These are phyloP conservation scores for Helicostylum pulchrum DNA, from an alignment of 192 early-diverging fungal species.

Conservation along the genomic window DNA sequence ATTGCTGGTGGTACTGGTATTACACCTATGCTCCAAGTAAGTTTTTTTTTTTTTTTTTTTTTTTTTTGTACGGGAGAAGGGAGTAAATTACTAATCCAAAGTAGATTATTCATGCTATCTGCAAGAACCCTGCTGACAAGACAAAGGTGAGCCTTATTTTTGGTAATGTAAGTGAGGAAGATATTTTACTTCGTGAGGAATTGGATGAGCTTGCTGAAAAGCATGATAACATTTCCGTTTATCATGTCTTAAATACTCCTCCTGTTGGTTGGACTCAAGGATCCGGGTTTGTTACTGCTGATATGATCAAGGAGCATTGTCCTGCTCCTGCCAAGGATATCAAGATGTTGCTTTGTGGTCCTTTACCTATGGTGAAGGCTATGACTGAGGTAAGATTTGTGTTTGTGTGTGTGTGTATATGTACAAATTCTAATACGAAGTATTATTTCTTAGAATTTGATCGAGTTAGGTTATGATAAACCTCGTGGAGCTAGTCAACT, in stretches of 20 bases:
- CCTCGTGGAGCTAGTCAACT: constrained; percentile 76
- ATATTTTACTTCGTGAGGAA: constrained; percentile 83
- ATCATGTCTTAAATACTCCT: constrained; percentile 83
- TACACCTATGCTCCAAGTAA: constrained; percentile 81
- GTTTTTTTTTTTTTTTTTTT: no score
- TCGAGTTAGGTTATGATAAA: constrained; percentile 77
- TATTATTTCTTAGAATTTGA: constrained; percentile 34
- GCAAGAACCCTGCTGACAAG: constrained; percentile 83
- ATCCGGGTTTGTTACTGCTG: constrained; percentile 82
- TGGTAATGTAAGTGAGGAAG: constrained; percentile 86
- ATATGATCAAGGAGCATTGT: constrained; percentile 71
- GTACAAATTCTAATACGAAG: not conserved
- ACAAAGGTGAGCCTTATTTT: constrained; percentile 87
- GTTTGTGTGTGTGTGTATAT: not conserved
- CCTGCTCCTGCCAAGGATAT: constrained; percentile 73
- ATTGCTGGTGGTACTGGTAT: constrained; percentile 78
- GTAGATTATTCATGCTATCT: constrained; percentile 80
- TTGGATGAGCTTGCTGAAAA: constrained; percentile 70
- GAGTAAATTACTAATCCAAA: not conserved
- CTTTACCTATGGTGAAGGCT: constrained; percentile 15
- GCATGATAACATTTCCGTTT: constrained; percentile 74
- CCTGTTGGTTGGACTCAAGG: constrained; percentile 79
- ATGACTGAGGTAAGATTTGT: constrained; percentile 19
- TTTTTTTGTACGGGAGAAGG: no score
- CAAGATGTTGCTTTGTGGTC: constrained; percentile 88